A percentile compares a stretch with the other conserved stretches of the same genome.
phyloP scores from a whole-genome alignment of 176 grass and related monocot species.

The Eragrostis curvula region DNA sequence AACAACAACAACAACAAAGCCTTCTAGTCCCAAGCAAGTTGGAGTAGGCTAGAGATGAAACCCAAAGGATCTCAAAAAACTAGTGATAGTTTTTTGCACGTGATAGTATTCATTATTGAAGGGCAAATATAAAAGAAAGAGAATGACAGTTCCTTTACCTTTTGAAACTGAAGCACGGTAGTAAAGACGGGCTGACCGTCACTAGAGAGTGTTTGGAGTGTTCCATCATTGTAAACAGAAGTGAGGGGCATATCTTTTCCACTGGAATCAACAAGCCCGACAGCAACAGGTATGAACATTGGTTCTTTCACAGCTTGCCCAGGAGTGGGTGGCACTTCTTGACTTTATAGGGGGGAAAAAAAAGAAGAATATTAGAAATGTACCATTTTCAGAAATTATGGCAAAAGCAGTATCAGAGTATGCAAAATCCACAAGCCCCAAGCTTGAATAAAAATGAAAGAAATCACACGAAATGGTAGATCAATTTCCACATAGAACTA shows the following conservation, averaged over 20 bases:
- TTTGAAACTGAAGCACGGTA: constrained; percentile 92
- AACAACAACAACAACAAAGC: no score
- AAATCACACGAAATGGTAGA: constrained; percentile 10
- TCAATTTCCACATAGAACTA: not conserved
- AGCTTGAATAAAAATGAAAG: not conserved
- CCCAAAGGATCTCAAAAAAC: no score
- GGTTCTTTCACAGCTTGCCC: constrained; percentile 82
- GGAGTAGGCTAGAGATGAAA: no score
- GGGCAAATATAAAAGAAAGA: constrained; percentile 27
- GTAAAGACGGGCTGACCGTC: constrained; percentile 60
- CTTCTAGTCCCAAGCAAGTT: no score
- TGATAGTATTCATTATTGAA: not conserved
- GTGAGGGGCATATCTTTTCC: constrained; percentile 92
- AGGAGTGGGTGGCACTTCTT: constrained; percentile 90
- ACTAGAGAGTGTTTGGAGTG: constrained; percentile 52
- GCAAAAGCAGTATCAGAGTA: not conserved
- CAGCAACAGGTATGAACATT: constrained; percentile 88
- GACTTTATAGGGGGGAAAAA: constrained; percentile 52
- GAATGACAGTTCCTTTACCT: constrained; percentile 51
- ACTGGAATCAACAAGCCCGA: constrained; percentile 84
- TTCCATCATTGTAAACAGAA: constrained; percentile 72
- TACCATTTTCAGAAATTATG: constrained; percentile 14
- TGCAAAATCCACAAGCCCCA: not conserved
- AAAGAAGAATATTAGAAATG: constrained; percentile 17
- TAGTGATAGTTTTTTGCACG: no score